A percentile compares a stretch with the other conserved stretches of the same genome.
Evolutionary conservation across 495 filamentous ascomycete genomes (phyloP).

Genomic region (Letharia columbiana): DNA sequence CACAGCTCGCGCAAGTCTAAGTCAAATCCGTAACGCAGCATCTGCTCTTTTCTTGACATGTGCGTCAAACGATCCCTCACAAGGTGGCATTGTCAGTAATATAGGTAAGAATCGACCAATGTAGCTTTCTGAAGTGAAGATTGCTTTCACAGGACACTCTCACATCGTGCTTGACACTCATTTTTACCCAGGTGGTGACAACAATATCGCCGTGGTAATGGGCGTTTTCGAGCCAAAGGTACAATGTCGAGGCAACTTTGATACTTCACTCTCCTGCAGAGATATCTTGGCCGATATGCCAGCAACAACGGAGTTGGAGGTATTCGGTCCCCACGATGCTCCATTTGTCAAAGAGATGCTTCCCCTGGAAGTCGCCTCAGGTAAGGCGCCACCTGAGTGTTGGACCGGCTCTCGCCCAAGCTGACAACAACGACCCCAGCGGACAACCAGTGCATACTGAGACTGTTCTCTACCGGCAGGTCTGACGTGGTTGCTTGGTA

Average conservation of each 20-base stretch:
- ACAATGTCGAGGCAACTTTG: background rate
- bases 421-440: background rate
- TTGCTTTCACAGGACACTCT: background rate
- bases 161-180: background rate
- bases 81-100: constrained; percentile 9
- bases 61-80: background rate
- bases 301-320: background rate
- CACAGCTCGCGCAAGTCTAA: constrained; percentile 5
- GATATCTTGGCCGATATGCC: constrained; percentile 7
- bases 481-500: constrained; percentile 8
- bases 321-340: background rate
- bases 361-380: background rate
- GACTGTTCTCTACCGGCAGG: background rate
- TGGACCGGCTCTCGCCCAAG: background rate
- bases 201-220: constrained; percentile 11
- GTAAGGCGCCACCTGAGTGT: background rate
- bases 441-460: background rate
- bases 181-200: constrained; percentile 6
- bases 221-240: constrained; percentile 4
- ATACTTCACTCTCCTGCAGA: background rate
- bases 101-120: constrained; percentile 5
- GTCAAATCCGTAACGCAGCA: constrained; percentile 10
- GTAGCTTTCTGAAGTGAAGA: background rate
- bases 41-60: constrained; percentile 3
- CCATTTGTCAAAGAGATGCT: background rate